A percentile compares a stretch with the other conserved stretches of the same genome.
Evolutionary conservation across 305 asterid genomes (phyloP).

Genomic region (Fraxinus velutina): DNA sequence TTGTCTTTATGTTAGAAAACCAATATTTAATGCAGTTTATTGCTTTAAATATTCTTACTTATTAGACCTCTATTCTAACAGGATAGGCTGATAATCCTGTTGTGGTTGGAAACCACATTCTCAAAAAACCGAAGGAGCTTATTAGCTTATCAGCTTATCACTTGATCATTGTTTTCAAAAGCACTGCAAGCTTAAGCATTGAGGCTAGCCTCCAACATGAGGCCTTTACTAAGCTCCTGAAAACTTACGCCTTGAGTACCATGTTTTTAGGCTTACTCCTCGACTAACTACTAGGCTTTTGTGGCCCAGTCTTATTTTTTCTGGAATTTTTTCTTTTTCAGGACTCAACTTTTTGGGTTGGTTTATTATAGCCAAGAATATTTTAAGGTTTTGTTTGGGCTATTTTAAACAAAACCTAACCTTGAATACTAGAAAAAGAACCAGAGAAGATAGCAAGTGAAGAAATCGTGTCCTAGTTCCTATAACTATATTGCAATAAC

Average conservation of each 20-base stretch:
- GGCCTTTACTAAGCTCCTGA: neutral
- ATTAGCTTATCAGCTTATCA: neutral
- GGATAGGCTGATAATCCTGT: neutral
- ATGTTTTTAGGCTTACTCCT: neutral
- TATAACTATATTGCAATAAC: neutral
- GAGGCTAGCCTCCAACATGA: neutral
- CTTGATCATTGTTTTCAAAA: neutral
- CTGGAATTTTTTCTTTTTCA: neutral
- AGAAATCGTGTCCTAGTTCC: neutral
- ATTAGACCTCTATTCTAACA: neutral
- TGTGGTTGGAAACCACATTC: neutral
- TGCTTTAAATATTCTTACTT: neutral
- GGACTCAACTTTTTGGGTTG: neutral
- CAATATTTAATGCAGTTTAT: neutral
- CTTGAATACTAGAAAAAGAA: neutral
- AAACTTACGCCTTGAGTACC: neutral
- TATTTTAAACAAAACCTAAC: neutral
- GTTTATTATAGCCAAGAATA: neutral
- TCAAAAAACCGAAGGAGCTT: neutral
- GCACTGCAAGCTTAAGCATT: neutral
- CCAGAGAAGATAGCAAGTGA: neutral
- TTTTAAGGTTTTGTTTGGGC: neutral
- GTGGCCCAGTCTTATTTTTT: neutral
- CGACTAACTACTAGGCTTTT: neutral
- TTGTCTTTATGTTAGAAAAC: neutral